phyloP scores from a whole-genome alignment of 805 yeast species.

The Ogataea zsoltii region DNA sequence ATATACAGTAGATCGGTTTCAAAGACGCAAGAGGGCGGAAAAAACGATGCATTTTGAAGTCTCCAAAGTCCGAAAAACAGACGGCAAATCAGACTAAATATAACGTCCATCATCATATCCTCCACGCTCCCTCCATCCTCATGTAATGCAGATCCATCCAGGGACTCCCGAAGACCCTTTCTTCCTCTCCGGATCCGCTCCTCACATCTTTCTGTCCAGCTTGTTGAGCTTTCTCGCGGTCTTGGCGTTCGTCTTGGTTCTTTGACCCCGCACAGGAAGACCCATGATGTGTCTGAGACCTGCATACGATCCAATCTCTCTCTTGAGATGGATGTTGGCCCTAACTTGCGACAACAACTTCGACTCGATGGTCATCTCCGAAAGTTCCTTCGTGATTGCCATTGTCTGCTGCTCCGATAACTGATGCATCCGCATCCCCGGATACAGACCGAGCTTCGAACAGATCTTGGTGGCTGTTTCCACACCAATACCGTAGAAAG shows the following conservation, averaged over 20 bases:
- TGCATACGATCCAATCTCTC: conserved; percentile 77
- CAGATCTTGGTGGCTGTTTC: conserved; percentile 73
- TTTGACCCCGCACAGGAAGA: conserved; percentile 83
- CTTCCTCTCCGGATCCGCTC: no score
- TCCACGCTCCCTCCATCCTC: no score
- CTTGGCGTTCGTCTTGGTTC: conserved; percentile 85
- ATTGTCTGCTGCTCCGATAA: conserved; percentile 83
- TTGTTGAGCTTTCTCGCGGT: conserved; percentile 87
- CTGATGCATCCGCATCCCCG: conserved; percentile 93
- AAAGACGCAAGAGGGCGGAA: no score
- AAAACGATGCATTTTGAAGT: no score
- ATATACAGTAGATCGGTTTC: not conserved
- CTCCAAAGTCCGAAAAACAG: no score
- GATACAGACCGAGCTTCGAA: conserved; percentile 87
- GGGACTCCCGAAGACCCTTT: no score
- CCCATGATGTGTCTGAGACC: conserved; percentile 91
- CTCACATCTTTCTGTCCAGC: conserved; percentile 50
- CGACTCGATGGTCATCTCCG: conserved; percentile 81
- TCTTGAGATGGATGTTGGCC: conserved; percentile 76
- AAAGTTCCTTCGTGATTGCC: conserved; percentile 83
- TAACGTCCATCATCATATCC: no score
- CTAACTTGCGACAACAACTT: conserved; percentile 71
- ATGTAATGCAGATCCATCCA: no score
- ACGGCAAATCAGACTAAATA: no score
- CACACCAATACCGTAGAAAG: conserved; percentile 86